Evolutionary conservation across 139 green algal species (phyloP).

Genomic region (Yamagishiella unicocca): DNA sequence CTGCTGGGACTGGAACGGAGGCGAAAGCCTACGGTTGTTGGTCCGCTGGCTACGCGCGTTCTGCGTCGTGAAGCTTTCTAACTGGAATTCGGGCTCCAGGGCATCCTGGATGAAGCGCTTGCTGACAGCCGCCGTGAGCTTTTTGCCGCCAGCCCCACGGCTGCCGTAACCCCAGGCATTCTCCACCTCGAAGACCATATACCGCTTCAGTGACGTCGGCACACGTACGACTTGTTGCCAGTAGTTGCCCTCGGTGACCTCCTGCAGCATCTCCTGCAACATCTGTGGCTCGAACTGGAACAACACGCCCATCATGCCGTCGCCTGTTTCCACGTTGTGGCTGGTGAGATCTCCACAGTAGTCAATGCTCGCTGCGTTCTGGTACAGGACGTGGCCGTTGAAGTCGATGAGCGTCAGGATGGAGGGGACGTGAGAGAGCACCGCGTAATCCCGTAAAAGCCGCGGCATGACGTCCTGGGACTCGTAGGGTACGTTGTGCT

Average conservation of each 20-base stretch:
- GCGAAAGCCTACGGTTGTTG: not conserved
- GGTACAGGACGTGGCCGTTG: conserved; percentile 61
- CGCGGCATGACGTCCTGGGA: conserved; percentile 60
- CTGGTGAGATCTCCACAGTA: conserved; percentile 66
- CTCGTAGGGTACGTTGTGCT: conserved; percentile 67
- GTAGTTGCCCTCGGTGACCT: conserved; percentile 58
- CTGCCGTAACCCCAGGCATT: conserved; percentile 29
- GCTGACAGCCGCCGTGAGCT: conserved; percentile 35
- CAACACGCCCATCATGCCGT: conserved; percentile 47
- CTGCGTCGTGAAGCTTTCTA: conserved; percentile 52
- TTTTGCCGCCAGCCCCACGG: not conserved
- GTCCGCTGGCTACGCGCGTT: conserved; percentile 41
- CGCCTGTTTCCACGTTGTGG: conserved; percentile 55
- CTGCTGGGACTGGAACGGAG: conserved; percentile 7
- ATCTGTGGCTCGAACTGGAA: conserved; percentile 48
- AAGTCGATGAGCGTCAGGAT: conserved; percentile 72
- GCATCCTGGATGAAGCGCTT: conserved; percentile 49
- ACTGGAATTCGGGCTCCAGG: conserved; percentile 48
- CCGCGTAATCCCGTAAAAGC: conserved; percentile 63
- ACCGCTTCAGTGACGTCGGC: conserved; percentile 46
- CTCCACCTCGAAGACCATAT: conserved; percentile 47
- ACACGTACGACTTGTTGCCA: conserved; percentile 65
- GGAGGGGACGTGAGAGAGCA: conserved; percentile 63
- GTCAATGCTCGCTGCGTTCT: conserved; percentile 63
- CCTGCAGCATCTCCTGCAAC: conserved; percentile 59